Percentiles rank a stretch among this genome's conserved stretches.
These are phyloP conservation scores for Xylaria hypoxylon DNA, from an alignment of 2,329 filamentous ascomycete species.

Conservation along the genomic window DNA sequence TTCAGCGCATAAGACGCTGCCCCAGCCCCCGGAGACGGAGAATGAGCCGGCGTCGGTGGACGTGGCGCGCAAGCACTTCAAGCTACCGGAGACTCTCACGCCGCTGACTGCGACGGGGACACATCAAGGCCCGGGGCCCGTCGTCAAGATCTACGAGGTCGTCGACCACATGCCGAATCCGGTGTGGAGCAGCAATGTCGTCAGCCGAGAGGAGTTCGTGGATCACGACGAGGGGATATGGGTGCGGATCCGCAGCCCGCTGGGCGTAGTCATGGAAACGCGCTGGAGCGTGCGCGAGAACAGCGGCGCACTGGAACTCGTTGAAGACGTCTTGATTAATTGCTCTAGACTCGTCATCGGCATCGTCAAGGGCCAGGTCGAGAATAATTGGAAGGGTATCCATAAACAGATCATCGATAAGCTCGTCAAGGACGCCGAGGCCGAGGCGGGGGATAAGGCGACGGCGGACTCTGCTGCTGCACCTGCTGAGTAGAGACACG, in stretches of 20 bases:
- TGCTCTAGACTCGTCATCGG: conserved; percentile 63
- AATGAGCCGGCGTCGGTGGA: conserved; percentile 41
- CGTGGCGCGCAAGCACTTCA: conserved; percentile 47
- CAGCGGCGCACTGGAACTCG: conserved; percentile 54
- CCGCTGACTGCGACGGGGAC: conserved; percentile 35
- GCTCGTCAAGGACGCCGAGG: conserved; percentile 50
- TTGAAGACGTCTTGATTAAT: conserved; percentile 63
- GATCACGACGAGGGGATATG: conserved; percentile 63
- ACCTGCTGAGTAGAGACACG: too few relatives aligned
- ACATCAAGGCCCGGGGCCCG: conserved; percentile 11
- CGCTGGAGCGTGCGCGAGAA: conserved; percentile 57
- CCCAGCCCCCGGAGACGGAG: conserved; percentile 45
- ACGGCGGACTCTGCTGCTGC: too few relatives aligned
- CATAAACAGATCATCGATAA: conserved; percentile 61
- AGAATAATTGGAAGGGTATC: conserved; percentile 62
- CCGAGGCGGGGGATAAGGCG: not conserved
- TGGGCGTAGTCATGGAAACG: conserved; percentile 66
- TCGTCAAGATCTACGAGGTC: conserved; percentile 58
- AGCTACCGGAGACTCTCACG: conserved; percentile 44
- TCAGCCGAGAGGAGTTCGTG: conserved; percentile 66
- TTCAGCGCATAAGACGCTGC: conserved; percentile 50
- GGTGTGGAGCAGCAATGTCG: conserved; percentile 66
- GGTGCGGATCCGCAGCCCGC: conserved; percentile 62
- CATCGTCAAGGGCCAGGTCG: conserved; percentile 63
- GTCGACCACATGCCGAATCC: conserved; percentile 66